A percentile compares a stretch with the other conserved stretches of the same genome.
Evolutionary conservation across 1,284 basidiomycete species (phyloP).

Genomic region (Ceratobasidium sp.): DNA sequence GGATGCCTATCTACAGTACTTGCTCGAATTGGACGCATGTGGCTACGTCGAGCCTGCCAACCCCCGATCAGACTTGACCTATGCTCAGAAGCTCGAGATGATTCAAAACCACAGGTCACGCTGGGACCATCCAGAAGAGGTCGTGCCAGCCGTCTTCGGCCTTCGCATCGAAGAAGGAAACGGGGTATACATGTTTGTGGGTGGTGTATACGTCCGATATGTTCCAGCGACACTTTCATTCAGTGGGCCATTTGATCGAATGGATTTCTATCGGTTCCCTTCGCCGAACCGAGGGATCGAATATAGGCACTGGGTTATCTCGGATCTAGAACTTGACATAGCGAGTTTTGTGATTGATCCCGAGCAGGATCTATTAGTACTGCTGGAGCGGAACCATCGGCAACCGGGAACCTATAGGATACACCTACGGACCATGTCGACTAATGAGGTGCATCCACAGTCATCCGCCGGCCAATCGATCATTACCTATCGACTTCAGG

Average conservation of each 20-base stretch:
- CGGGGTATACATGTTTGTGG: too few relatives aligned
- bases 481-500: neutral
- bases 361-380: slow-evolving; percentile 29
- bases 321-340: slow-evolving; percentile 26
- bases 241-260: too few relatives aligned
- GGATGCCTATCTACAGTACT: slow-evolving; percentile 4
- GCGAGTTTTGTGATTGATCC: slow-evolving; percentile 29
- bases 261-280: neutral
- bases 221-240: too few relatives aligned
- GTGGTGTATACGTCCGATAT: too few relatives aligned
- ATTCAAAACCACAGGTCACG: neutral
- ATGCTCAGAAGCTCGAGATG: slow-evolving; percentile 5
- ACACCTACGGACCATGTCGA: slow-evolving; percentile 21
- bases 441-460: slow-evolving; percentile 16
- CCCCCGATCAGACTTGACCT: slow-evolving; percentile 28
- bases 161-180: too few relatives aligned
- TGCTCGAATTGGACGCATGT: slow-evolving; percentile 27
- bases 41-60: slow-evolving; percentile 17
- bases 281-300: slow-evolving; percentile 21
- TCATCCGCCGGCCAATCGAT: neutral
- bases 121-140: neutral
- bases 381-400: slow-evolving; percentile 3
- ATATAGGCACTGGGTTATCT: slow-evolving; percentile 23
- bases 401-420: neutral
- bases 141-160: slow-evolving; percentile 2